Evolutionary conservation across 2,329 filamentous ascomycete species (phyloP).

Genomic region (Ascosphaera aggregata): DNA sequence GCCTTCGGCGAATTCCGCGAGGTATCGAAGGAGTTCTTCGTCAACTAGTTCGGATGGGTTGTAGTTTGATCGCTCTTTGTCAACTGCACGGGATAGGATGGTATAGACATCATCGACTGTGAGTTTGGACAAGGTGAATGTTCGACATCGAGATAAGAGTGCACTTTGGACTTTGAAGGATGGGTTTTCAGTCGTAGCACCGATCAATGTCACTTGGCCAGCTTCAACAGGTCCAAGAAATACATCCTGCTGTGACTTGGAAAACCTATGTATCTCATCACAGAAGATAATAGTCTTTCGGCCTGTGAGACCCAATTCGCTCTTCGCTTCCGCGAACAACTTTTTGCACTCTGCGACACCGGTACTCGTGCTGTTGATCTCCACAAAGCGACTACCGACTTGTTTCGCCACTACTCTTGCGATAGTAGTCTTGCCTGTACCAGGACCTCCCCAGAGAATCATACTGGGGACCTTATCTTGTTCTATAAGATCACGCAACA

Average conservation of each 20-base stretch:
- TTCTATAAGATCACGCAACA: constrained; percentile 70
- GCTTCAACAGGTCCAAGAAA: constrained; percentile 83
- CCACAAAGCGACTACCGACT: constrained; percentile 68
- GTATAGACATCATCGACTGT: constrained; percentile 43
- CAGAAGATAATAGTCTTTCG: constrained; percentile 92
- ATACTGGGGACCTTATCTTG: constrained; percentile 73
- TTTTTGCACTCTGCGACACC: constrained; percentile 84
- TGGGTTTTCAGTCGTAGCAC: constrained; percentile 91
- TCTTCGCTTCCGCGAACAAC: constrained; percentile 63
- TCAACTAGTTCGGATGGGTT: constrained; percentile 38
- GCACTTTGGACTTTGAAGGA: constrained; percentile 83
- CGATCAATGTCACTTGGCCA: constrained; percentile 75
- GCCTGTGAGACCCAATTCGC: constrained; percentile 58
- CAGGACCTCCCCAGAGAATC: constrained; percentile 50
- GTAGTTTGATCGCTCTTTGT: constrained; percentile 31
- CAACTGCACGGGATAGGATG: constrained; percentile 57
- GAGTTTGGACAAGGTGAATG: constrained; percentile 64
- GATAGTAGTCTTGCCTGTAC: constrained; percentile 40
- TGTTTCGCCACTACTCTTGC: constrained; percentile 69
- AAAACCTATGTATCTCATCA: constrained; percentile 88
- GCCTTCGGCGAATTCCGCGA: constrained; percentile 71
- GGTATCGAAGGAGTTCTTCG: constrained; percentile 52
- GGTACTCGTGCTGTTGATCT: constrained; percentile 81
- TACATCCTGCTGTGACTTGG: constrained; percentile 80
- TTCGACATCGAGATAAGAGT: constrained; percentile 68